Evolutionary conservation across 148 eudicot species (phyloP).

Genomic region (Chenopodium suecicum): DNA sequence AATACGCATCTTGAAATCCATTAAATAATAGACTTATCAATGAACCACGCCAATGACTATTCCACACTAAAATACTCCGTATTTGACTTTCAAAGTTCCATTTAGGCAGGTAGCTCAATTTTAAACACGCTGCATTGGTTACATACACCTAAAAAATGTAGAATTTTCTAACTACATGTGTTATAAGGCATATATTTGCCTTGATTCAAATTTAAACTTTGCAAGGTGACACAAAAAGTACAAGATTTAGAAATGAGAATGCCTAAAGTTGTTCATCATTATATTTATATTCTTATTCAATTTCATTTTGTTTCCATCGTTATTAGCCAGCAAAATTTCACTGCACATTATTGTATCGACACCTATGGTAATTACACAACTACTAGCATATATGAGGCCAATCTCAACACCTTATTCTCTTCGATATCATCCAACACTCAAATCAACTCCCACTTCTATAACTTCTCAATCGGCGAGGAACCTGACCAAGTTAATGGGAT

Average conservation of each 20-base stretch:
- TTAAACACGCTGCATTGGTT: too few species aligned
- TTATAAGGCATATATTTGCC: too few species aligned
- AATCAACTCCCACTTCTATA: constrained; percentile 3
- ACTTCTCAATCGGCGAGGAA: constrained; percentile 5
- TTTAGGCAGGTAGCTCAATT: too few species aligned
- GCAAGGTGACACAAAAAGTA: too few species aligned
- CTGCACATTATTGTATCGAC: neutral
- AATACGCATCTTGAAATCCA: too few species aligned
- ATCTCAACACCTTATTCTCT: constrained; percentile 10
- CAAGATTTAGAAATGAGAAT: neutral
- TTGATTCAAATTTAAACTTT: too few species aligned
- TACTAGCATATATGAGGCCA: neutral
- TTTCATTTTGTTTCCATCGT: neutral
- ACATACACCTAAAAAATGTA: too few species aligned
- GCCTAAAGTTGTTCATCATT: neutral
- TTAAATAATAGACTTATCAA: too few species aligned
- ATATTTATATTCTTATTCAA: neutral
- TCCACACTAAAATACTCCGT: too few species aligned
- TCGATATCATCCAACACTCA: neutral
- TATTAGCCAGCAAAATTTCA: neutral
- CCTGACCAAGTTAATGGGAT: constrained; percentile 32
- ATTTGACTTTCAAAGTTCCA: too few species aligned
- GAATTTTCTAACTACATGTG: too few species aligned
- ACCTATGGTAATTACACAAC: constrained; percentile 5
- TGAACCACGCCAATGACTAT: too few species aligned